Percentiles rank a stretch among this genome's conserved stretches.
Conservation (phyloP, 2,329 filamentous ascomycete species). For the Pseudogymnoascus sp. region DNA sequence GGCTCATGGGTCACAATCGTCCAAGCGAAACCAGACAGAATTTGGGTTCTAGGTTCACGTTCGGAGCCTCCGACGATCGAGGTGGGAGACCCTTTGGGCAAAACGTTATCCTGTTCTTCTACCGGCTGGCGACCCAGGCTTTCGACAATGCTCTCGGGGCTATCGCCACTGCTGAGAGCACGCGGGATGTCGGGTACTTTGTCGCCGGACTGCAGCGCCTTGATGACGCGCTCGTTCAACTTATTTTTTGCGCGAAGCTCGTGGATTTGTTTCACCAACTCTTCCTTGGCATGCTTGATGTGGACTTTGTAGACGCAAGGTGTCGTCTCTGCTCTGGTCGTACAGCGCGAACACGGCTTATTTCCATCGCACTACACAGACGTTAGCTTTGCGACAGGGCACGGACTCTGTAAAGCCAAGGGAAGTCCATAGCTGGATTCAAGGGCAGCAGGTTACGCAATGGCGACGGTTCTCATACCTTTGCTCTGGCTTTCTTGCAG, state of each 20-base stretch:
- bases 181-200: conserved; percentile 26
- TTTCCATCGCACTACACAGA: conserved; percentile 28
- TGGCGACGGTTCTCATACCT: conserved; percentile 21
- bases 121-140: conserved; percentile 22
- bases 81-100: conserved; percentile 19
- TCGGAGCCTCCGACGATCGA: conserved; percentile 22
- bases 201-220: conserved; percentile 24
- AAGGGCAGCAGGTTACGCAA: neutral
- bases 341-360: conserved; percentile 28
- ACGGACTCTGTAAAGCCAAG: neutral
- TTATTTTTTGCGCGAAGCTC: conserved; percentile 25
- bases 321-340: conserved; percentile 19
- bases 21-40: conserved; percentile 21
- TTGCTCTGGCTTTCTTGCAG: conserved; percentile 31
- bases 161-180: conserved; percentile 24
- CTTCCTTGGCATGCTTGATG: conserved; percentile 30
- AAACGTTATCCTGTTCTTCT: conserved; percentile 19
- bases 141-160: conserved; percentile 24
- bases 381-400: neutral
- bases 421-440: neutral
- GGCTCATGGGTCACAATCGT: conserved; percentile 24
- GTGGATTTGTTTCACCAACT: conserved; percentile 28
- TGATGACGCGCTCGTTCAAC: conserved; percentile 26
- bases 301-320: conserved; percentile 29
- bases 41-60: neutral